Evolutionary conservation across 345 rosid genomes (phyloP).

Genomic region (Pistacia vera): DNA sequence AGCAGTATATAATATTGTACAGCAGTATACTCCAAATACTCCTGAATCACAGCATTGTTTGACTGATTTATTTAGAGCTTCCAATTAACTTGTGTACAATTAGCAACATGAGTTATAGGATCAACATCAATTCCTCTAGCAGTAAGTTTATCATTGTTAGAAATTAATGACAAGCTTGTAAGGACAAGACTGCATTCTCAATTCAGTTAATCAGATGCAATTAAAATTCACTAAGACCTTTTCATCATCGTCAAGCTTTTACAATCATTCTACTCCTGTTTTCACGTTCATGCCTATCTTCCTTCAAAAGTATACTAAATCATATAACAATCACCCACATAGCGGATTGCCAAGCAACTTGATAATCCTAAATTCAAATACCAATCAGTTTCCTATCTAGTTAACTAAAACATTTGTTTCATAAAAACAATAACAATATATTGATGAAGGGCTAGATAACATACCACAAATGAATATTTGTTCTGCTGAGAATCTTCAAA

Average conservation of each 20-base stretch:
- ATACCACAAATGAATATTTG: constrained; percentile 37
- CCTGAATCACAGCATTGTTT: neutral
- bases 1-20: neutral
- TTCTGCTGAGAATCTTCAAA: constrained; percentile 57
- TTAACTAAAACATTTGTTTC: too few relatives aligned
- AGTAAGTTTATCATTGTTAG: too few relatives aligned
- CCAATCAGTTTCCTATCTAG: too few relatives aligned
- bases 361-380: too few relatives aligned
- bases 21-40: neutral
- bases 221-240: too few relatives aligned
- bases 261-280: neutral
- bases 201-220: neutral
- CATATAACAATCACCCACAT: too few relatives aligned
- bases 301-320: too few relatives aligned
- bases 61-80: neutral
- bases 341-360: too few relatives aligned
- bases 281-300: neutral
- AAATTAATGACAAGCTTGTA: too few relatives aligned
- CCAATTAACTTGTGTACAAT: neutral
- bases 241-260: neutral
- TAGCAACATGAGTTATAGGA: neutral
- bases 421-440: too few relatives aligned
- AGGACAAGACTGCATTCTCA: neutral
- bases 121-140: too few relatives aligned
- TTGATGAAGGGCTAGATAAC: neutral